These are phyloP conservation scores for Kwoniella dejecticola DNA, from an alignment of 768 basidiomycete genomes.

Conservation along the genomic window DNA sequence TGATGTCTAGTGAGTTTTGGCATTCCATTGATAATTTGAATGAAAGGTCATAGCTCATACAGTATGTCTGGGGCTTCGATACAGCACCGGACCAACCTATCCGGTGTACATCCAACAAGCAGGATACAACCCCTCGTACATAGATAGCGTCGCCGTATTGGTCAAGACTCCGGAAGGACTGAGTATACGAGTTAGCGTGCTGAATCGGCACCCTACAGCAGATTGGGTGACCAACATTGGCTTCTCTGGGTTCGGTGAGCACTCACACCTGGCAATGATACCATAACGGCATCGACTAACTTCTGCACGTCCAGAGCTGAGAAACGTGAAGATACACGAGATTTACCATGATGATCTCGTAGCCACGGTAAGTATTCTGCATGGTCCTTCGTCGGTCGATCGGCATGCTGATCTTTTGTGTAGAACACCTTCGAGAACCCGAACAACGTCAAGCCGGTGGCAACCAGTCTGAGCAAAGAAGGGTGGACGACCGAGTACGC, in stretches of 20 bases:
- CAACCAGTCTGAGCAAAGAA: constrained; percentile 13
- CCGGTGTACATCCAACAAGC: constrained; percentile 62
- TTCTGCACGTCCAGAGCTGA: constrained; percentile 56
- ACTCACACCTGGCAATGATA: not conserved
- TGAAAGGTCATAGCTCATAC: constrained; percentile 1
- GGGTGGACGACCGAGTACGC: constrained; percentile 25
- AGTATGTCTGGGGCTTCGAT: not conserved
- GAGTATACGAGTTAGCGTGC: constrained; percentile 61
- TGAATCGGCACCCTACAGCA: constrained; percentile 61
- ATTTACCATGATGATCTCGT: constrained; percentile 61
- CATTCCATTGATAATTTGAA: not conserved
- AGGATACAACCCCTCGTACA: constrained; percentile 57
- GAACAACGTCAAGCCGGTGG: constrained; percentile 38
- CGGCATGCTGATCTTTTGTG: not conserved
- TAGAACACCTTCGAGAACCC: constrained; percentile 54
- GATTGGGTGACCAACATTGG: constrained; percentile 52
- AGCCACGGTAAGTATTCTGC: constrained; percentile 36
- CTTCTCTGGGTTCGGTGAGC: constrained; percentile 42
- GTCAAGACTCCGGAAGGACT: constrained; percentile 51
- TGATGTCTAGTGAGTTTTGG: constrained; percentile 43
- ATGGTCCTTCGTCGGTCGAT: constrained; percentile 1
- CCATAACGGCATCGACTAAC: not conserved
- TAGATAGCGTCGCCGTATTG: constrained; percentile 61
- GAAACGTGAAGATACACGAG: constrained; percentile 60
- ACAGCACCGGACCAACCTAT: constrained; percentile 58